Evolutionary conservation across 768 basidiomycete genomes (phyloP).

Genomic region (Xerocomus potaroensis): DNA sequence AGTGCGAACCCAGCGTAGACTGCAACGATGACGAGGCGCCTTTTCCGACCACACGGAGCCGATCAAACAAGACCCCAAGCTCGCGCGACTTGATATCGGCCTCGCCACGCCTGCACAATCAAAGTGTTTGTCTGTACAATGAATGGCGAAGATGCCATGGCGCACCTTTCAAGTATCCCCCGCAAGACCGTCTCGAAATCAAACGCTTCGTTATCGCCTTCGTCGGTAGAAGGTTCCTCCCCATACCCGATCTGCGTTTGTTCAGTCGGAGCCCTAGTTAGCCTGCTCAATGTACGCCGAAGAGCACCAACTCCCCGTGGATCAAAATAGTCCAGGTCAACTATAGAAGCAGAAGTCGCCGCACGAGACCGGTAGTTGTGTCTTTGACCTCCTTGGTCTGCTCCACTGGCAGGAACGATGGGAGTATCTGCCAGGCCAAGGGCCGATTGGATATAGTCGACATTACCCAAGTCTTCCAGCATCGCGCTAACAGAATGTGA

Average conservation of each 20-base stretch:
- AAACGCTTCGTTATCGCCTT: conserved; percentile 23
- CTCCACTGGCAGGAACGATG: not conserved
- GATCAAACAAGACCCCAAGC: conserved; percentile 58
- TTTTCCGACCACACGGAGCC: conserved; percentile 56
- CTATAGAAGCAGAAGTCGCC: conserved; percentile 26
- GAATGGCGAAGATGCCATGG: not conserved
- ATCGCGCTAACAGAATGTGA: conserved; percentile 2
- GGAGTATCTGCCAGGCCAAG: conserved; percentile 7
- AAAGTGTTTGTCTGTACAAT: not conserved
- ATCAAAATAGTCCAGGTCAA: conserved; percentile 51
- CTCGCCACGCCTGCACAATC: conserved; percentile 39
- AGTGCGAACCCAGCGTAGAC: conserved; percentile 56
- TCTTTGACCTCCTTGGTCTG: not conserved
- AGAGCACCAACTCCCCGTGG: conserved; percentile 39
- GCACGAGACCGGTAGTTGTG: not conserved
- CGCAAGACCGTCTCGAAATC: conserved; percentile 29
- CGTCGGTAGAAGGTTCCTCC: not conserved
- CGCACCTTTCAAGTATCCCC: conserved; percentile 22
- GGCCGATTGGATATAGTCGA: conserved; percentile 11
- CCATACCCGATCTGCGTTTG: not conserved
- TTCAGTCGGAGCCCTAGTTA: conserved; percentile 11
- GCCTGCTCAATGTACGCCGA: conserved; percentile 16
- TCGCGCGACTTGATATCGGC: conserved; percentile 48
- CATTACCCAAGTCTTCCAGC: conserved; percentile 8
- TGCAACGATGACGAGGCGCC: conserved; percentile 54